These are phyloP conservation scores for Hemileia vastatrix DNA, from an alignment of 1,284 basidiomycete species.

Conservation along the genomic window DNA sequence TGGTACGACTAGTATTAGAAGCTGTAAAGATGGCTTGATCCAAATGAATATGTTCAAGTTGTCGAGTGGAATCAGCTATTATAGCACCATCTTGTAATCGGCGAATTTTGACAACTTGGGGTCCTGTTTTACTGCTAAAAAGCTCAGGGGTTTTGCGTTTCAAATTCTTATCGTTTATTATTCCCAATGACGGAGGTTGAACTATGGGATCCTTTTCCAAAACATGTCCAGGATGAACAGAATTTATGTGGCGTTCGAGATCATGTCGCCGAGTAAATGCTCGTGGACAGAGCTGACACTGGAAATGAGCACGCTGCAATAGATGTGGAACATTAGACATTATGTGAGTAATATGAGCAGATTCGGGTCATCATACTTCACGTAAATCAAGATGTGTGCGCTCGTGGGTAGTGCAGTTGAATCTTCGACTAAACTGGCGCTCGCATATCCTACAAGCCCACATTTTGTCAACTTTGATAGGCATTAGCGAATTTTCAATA, in stretches of 20 bases:
- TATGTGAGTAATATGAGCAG: not conserved
- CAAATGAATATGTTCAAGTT: too few relatives aligned
- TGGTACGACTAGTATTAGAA: too few relatives aligned
- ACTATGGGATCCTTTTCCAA: not conserved
- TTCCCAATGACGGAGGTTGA: not conserved
- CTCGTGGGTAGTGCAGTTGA: constrained; percentile 24
- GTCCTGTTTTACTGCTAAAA: too few relatives aligned
- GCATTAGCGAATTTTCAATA: constrained; percentile 11
- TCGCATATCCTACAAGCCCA: constrained; percentile 23
- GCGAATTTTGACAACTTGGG: too few relatives aligned
- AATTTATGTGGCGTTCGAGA: constrained; percentile 18
- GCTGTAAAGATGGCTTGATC: too few relatives aligned
- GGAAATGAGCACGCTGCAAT: constrained; percentile 17
- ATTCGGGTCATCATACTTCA: not conserved
- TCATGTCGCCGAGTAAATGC: constrained; percentile 21
- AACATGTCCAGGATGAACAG: constrained; percentile 20
- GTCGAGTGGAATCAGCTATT: too few relatives aligned
- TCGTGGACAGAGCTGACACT: constrained; percentile 12
- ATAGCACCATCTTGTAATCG: too few relatives aligned
- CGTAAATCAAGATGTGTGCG: constrained; percentile 21
- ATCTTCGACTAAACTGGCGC: constrained; percentile 16
- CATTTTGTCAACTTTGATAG: constrained; percentile 12
- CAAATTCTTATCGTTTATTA: too few relatives aligned
- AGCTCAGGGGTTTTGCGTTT: too few relatives aligned
- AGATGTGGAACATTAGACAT: not conserved